Evolutionary conservation across 2,329 filamentous ascomycete species (phyloP), one percentile per base, ranked within the genome.

Genomic region (Beauveria sp.): DNA sequence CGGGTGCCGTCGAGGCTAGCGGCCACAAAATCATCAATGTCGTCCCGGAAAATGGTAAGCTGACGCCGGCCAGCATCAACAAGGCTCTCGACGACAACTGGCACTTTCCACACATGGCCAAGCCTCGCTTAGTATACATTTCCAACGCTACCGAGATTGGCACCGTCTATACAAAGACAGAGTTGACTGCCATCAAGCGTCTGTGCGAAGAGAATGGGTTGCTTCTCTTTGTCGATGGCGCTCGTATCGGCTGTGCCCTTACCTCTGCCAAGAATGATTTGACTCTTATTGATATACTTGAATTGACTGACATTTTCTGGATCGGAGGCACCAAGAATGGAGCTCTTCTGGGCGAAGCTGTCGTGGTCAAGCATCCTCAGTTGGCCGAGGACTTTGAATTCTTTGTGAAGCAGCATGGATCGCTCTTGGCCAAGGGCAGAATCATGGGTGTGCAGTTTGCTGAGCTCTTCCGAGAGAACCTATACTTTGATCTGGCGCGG

Each of bases 301-400:
- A 79, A 5, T 65, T 80, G 46, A 79, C 77, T 0, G 80, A 82
- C 60, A 79, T 82, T 22, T 82, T 82, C 69, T 82, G 80, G 80
- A 81, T 82, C 43, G 80, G 80, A 3, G 80, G 80, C 0, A 82
- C 80, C 5, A 82, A 82, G 64, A 79, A 79, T 64, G 80, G 80
- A 1, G 79, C 79, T 0, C 65, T 82, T 3, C 71, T 82, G 3
- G 80, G 80, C 1, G 80, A 82, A 63, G 80, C 79, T 1, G 76
- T 82, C 7, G 74, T 82, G 0, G 76, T 82, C 28, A 79, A 79
- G 55, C 71, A 78, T 31, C 49, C 67, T 0, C 54, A 60, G 1
- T 68, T 82, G 0, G 76, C 79, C 0, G 70, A 75, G 5, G 80
- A 79, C 40, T 82, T 79, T 62, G 76, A 76, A 53, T 81, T 81